Conservation (phyloP, 495 filamentous ascomycete genomes). For the Penicillium taxi region DNA sequence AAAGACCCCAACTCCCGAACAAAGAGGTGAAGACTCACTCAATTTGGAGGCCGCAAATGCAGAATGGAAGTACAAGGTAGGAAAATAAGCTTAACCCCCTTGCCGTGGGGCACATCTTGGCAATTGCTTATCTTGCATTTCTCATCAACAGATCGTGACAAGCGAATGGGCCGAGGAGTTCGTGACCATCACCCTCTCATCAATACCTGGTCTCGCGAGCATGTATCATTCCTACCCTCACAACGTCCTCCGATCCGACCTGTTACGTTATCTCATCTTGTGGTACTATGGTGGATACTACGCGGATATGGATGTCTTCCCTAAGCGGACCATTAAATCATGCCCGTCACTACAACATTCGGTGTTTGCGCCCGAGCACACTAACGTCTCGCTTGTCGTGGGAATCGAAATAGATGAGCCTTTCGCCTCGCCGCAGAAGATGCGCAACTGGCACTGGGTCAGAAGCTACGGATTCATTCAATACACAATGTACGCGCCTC, state of each 20-base stretch:
- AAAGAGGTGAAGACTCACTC: constrained; percentile 22
- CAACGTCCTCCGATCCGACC: constrained; percentile 36
- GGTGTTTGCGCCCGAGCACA: constrained; percentile 8
- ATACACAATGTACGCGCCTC: constrained; percentile 34
- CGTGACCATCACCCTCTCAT: constrained; percentile 18
- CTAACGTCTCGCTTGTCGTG: constrained; percentile 31
- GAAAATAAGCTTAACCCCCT: background rate
- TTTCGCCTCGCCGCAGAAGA: constrained; percentile 25
- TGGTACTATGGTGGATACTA: constrained; percentile 46
- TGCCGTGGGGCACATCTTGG: background rate
- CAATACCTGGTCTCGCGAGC: constrained; percentile 23
- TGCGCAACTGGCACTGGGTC: constrained; percentile 35
- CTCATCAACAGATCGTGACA: constrained; percentile 18
- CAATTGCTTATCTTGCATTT: background rate
- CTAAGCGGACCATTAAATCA: constrained; percentile 21
- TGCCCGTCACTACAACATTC: constrained; percentile 24
- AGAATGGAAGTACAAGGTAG: constrained; percentile 29
- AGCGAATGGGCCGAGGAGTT: constrained; percentile 25
- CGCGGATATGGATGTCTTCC: constrained; percentile 40
- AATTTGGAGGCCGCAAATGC: constrained; percentile 23
- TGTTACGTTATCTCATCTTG: constrained; percentile 43
- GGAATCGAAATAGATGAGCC: constrained; percentile 39
- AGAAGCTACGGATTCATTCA: constrained; percentile 35
- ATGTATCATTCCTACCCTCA: constrained; percentile 30
- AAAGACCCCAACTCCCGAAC: constrained; percentile 2